Evolutionary conservation across 1,139 yeast genomes (phyloP), one percentile per base, ranked within the genome.

Genomic region (Debaryomyces psychrophilus): DNA sequence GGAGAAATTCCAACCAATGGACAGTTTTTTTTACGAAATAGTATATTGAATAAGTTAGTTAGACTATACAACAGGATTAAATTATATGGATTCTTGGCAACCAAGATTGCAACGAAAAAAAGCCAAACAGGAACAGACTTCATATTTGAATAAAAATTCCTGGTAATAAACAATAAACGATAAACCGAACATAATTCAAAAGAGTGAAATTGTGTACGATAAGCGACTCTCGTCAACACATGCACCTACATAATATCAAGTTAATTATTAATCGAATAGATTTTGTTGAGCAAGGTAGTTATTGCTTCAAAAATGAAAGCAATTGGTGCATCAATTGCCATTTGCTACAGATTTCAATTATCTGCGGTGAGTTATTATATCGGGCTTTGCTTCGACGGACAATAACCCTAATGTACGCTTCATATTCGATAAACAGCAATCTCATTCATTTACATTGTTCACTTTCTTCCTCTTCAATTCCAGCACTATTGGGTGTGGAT

Each of bases 401-500:
- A 29, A 29, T 12, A 2, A 18, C n/a, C 9, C 33, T 14, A 29
- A 14, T 2, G 17, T 11, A 28, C 31, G 17, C 2, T 28, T 28
- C 12, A 9, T 17, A 9, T 12, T 29, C 8, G 3, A 4, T 8
- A 28, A 12, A 14, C 17, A 12, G 11, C 31, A 29, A 5, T 28
- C 4, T 17, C 9, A 33, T 33, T 27, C 26, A 34, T 41, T 28
- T 34, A n/a, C 40, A 27, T 25, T 8, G 9, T 14, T 36, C 44
- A 14, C 18, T 20, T 15, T 60, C 62, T 41, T 62, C 67, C 27
- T 61, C 63, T 23, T 62, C 59, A 9, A 18, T 26, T 12, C 40
- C 44, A 3, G 41, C 36, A 25, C 37, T 50, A 44, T 50, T 45
- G 2, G 73, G 72, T 4, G 76, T 71, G 25, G 71, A 64, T 50